Evolutionary conservation across 2,329 filamentous ascomycete genomes (phyloP), one percentile per base, ranked within the genome.

Genomic region (Xylariaceae sp.): DNA sequence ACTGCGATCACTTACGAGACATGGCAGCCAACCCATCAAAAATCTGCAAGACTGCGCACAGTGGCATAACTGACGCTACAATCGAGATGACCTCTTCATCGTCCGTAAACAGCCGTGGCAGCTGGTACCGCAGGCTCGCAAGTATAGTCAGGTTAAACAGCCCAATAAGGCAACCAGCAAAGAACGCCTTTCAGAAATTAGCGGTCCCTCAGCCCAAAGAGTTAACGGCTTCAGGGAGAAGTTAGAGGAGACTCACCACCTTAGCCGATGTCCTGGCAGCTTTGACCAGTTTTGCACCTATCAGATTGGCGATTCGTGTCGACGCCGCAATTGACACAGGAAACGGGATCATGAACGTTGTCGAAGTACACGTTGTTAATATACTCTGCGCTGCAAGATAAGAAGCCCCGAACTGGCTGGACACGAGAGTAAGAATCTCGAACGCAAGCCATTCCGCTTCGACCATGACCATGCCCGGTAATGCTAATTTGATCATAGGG

Each of bases 361-460:
- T 84, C 8, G 86, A 84, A 0, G 87, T 85, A 39, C 96, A 78
- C 0, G 89, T 94, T 18, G 87, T 83, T 2, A 97, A 77, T 11
- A 97, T 86, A 27, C 89, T 92, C 72, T 99, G 92, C 0, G 94
- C 92, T 0, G 93, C 93, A 1, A 97, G 82, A 57, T 88, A 85
- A 15, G 86, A 86, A 1, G 89, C 85, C 13, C 89, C 89, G 53
- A 97, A 86, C 63, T 89, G 90, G 45, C 87, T 90, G 0, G 90
- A 84, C 7, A 86, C 85, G n/a, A 97, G 79, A 0, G 92, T 96
- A 58, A 96, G 78, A 42, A 96, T 85, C 71, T 97, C 93, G 70
- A 97, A 97, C 6, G 92, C 92, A 9, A 97, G 81, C 75, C 90
- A 96, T 70, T 97, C 93, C 4, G 93, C 92, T 70, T 95, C 86